Evolutionary conservation across 768 basidiomycete species (phyloP).

Genomic region (Antrodiella citrinella): DNA sequence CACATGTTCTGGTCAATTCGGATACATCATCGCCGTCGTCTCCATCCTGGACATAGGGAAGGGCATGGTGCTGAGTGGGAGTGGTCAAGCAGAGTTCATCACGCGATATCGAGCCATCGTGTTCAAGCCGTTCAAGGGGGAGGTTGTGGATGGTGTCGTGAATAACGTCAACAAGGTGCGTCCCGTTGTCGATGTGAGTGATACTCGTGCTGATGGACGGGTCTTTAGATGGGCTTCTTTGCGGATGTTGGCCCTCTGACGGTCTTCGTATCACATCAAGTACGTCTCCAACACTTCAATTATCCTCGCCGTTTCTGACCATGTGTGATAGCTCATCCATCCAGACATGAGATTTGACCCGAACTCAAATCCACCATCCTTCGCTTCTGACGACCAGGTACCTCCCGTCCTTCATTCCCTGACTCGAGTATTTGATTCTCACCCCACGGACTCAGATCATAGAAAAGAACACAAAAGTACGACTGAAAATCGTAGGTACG

Average conservation of each 20-base stretch:
- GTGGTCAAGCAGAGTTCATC: slow-evolving; percentile 93
- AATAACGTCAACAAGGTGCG: slow-evolving; percentile 92
- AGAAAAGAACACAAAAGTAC: slow-evolving; percentile 85
- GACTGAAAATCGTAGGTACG: slow-evolving; percentile 97
- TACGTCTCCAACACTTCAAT: slow-evolving; percentile 27
- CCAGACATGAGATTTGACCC: slow-evolving; percentile 94
- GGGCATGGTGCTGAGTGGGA: slow-evolving; percentile 86
- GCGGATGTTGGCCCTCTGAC: slow-evolving; percentile 91
- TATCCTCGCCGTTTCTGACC: background rate
- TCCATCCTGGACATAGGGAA: slow-evolving; percentile 87
- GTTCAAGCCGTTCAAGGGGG: slow-evolving; percentile 99
- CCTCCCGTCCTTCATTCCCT: slow-evolving; percentile 5
- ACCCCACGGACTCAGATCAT: slow-evolving; percentile 72
- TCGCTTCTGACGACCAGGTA: slow-evolving; percentile 85
- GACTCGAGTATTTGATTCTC: no score
- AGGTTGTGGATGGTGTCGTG: slow-evolving; percentile 95
- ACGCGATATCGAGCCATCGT: slow-evolving; percentile 94
- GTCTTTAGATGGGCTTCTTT: slow-evolving; percentile 97
- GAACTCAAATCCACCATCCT: slow-evolving; percentile 94
- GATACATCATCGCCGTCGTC: slow-evolving; percentile 89
- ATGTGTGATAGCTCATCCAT: slow-evolving; percentile 65
- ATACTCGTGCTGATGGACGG: background rate
- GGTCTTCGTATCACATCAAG: slow-evolving; percentile 95
- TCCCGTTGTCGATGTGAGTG: background rate
- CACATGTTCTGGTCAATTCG: slow-evolving; percentile 91